Conservation (phyloP, 2,329 filamentous ascomycete genomes). For the Botrytis deweyae region DNA sequence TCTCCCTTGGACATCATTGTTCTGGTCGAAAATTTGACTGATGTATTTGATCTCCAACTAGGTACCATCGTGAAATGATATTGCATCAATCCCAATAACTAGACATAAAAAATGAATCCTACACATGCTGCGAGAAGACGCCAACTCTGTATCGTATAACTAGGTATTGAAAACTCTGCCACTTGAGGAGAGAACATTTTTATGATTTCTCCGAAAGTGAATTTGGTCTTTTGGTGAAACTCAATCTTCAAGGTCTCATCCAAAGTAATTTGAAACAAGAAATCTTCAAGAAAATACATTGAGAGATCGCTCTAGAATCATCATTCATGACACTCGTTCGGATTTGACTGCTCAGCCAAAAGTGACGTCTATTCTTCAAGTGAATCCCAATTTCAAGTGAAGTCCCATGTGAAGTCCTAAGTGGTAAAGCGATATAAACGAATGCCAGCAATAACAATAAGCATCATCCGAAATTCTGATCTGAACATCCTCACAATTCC, state of each 20-base stretch:
- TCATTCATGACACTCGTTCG: neutral
- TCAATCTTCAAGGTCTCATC: neutral
- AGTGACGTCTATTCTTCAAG: neutral
- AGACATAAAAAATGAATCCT: neutral
- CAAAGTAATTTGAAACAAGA: neutral
- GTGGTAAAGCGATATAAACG: neutral
- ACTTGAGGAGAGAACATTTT: neutral
- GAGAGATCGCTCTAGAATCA: neutral
- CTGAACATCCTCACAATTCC: neutral
- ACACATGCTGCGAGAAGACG: neutral
- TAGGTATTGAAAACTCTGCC: no score
- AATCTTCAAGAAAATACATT: neutral
- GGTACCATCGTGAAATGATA: neutral
- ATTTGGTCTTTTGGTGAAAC: neutral
- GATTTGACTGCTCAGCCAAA: neutral
- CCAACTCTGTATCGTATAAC: neutral
- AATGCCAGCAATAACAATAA: neutral
- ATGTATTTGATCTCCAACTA: neutral
- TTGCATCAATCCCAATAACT: no score
- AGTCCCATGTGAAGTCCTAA: neutral
- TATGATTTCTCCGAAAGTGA: fast-evolving
- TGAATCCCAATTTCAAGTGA: neutral
- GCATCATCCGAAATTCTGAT: neutral
- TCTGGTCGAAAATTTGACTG: neutral
- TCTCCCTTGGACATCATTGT: neutral